Evolutionary conservation across 495 filamentous ascomycete species (phyloP), one percentile per base, ranked within the genome.

Genomic region (Apiosordaria backusii): DNA sequence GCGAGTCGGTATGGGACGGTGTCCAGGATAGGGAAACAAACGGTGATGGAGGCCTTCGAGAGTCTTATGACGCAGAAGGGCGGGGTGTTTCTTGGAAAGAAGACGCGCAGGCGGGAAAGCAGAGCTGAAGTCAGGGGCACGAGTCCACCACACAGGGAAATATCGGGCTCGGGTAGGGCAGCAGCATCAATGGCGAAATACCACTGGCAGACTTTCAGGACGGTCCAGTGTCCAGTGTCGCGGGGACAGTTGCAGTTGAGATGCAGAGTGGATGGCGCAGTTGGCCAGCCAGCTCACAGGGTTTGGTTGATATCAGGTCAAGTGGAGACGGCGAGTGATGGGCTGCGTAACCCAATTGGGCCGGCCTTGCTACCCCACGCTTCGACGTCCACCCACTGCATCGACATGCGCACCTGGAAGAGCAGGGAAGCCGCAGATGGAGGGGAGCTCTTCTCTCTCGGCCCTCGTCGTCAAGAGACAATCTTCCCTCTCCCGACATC

Each of bases 281-380:
- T 64, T 61, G 53, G 50, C 66, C 66, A 58, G 66, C 63, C 68
- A 70, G 65, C 68, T 61, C 66, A 68, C 60, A 52, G 18, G 50
- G 57, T 54, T 40, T 21, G 25, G 50, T 61, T 65, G 58, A 65
- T 25, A 50, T 16, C 6, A 50, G 35, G 19, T 26, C 29, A 35
- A 61, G 29, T 35, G 59, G 59, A 21, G 35, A 23, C 19, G 5
- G 21, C 27, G 21, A 52, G 61, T 23, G 24, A 54, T 23, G 19
- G 60, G 54, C 63, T 63, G 63, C 54, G 18, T 15, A 27, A 45
- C 67, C 64, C 61, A 25, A 66, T 64, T 35, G 50, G 64, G 64
- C 23, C 29, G 25, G 68, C 65, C 52, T n/a, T 26, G 24, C 63
- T 71, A 66, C 69, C 69, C 69, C 69, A 68, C 69, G 69, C 63